Evolutionary conservation across 768 basidiomycete genomes (phyloP), one percentile per base, ranked within the genome.

Genomic region (Tulasnella sp.): DNA sequence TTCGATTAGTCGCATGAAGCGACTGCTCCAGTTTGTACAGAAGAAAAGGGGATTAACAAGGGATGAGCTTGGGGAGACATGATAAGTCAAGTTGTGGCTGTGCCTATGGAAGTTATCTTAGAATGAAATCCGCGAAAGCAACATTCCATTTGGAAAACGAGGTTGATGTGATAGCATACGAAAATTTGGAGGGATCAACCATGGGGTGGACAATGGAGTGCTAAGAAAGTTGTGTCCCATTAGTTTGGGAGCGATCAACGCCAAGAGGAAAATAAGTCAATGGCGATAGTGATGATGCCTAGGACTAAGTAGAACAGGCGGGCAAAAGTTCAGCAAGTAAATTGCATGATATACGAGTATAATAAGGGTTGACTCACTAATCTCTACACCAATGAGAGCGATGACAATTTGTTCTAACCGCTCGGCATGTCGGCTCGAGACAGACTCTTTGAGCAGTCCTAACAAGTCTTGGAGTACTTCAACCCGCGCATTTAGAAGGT

Each of bases 391-490:
- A 68, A 96, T 94, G 58, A 96, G 75, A 51, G 81, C 83, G 62
- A 96, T 94, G 63, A 96, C 87, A 59, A 96, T 91, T 69, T 89
- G 87, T 70, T 96, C 92, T 7, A 96, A 77, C 24, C 90, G 80
- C 70, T 96, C 92, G 0, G 90, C 82, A 66, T 96, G 91, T 65
- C 83, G 82, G 64, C 84, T 91, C 25, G 89, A 89, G 24, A 94
- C 92, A 10, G 89, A 88, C 71, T 96, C 93, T 71, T 97, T 97
- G 53, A 97, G 74, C 53, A 97, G 79, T 67, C 92, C 86, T 10
- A 97, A 80, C 88, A 97, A 94, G 70, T 97, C 93, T 76, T 97
- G 93, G 34, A 97, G 73, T 52, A 97, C 88, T 76, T 92, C 93
- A 34, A 96, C 92, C 61, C 93, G 85, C 45, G 91, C 88, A 71